phyloP scores from a whole-genome alignment of 768 basidiomycete genomes.

The Pleurotus platypus region DNA sequence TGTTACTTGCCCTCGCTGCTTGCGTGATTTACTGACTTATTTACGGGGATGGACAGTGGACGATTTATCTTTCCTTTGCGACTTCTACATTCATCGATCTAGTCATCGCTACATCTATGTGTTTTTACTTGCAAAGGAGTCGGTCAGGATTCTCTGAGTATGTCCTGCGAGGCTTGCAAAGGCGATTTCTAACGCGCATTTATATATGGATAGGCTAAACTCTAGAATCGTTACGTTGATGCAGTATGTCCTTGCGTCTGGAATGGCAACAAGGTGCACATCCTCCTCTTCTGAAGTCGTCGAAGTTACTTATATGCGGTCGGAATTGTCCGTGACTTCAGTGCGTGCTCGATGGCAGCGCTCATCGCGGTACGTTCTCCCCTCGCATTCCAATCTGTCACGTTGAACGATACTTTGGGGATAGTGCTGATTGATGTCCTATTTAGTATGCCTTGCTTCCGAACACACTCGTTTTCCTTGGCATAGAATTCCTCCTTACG shows the following conservation, averaged over 20 bases:
- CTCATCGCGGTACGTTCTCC: slow-evolving; percentile 6
- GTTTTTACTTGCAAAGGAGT: slow-evolving; percentile 19
- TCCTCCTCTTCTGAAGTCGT: too few relatives aligned
- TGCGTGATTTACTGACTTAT: not conserved
- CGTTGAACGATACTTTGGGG: too few relatives aligned
- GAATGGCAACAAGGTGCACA: slow-evolving; percentile 13
- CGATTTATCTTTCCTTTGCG: slow-evolving; percentile 19
- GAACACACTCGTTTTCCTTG: slow-evolving; percentile 14
- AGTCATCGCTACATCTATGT: slow-evolving; percentile 20
- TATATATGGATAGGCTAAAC: not conserved
- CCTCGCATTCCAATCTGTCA: not conserved
- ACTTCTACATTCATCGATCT: slow-evolving; percentile 19
- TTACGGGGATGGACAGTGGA: slow-evolving; percentile 17
- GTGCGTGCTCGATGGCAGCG: slow-evolving; percentile 12
- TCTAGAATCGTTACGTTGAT: slow-evolving; percentile 10
- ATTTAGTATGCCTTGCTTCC: slow-evolving; percentile 14
- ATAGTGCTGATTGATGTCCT: not conserved
- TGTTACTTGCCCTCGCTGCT: not conserved
- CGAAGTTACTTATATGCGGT: too few relatives aligned
- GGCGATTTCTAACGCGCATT: too few relatives aligned
- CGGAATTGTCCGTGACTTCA: not conserved
- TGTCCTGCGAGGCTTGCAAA: not conserved
- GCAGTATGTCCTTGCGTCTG: slow-evolving; percentile 11
- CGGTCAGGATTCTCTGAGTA: slow-evolving; percentile 14
- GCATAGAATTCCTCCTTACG: slow-evolving; percentile 17